Percentiles rank a stretch among this genome's conserved stretches.
phyloP scores from a whole-genome alignment of 768 basidiomycete species.

The Pleurotus sapidus region DNA sequence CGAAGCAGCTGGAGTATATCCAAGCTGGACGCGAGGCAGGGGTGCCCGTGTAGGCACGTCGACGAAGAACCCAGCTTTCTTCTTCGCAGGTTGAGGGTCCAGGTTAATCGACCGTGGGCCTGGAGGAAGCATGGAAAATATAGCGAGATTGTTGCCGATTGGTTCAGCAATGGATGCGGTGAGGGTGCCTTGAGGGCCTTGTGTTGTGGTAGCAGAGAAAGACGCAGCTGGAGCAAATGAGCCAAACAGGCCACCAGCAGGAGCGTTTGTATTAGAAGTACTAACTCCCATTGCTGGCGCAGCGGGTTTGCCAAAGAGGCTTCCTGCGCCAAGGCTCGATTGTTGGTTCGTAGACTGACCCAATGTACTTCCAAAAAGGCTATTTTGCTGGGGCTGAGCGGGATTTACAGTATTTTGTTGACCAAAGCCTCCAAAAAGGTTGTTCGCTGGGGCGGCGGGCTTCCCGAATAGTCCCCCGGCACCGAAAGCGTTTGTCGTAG shows the following conservation, averaged over 20 bases:
- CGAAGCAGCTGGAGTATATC: constrained; percentile 64
- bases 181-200: constrained; percentile 56
- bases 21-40: constrained; percentile 58
- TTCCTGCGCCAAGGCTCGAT: constrained; percentile 40
- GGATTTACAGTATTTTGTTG: constrained; percentile 32
- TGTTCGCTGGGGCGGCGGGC: constrained; percentile 29
- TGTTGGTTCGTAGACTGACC: constrained; percentile 42
- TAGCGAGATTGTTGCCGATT: constrained; percentile 66
- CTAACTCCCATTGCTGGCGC: constrained; percentile 45
- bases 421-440: constrained; percentile 40
- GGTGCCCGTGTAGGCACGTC: constrained; percentile 74
- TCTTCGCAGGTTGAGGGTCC: constrained; percentile 62
- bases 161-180: constrained; percentile 90
- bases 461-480: constrained; percentile 29
- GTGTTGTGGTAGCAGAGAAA: constrained; percentile 39
- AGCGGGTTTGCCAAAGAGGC: constrained; percentile 50
- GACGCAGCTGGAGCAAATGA: constrained; percentile 30
- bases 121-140: constrained; percentile 73
- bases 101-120: constrained; percentile 61
- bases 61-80: constrained; percentile 75
- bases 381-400: constrained; percentile 24
- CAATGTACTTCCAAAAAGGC: constrained; percentile 52
- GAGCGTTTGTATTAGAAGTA: constrained; percentile 25
- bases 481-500: background rate
- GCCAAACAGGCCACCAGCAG: constrained; percentile 36